Base-by-base conservation (phyloP, 163 green algal species). In the Coccomyxa subellipsoidea region DNA sequence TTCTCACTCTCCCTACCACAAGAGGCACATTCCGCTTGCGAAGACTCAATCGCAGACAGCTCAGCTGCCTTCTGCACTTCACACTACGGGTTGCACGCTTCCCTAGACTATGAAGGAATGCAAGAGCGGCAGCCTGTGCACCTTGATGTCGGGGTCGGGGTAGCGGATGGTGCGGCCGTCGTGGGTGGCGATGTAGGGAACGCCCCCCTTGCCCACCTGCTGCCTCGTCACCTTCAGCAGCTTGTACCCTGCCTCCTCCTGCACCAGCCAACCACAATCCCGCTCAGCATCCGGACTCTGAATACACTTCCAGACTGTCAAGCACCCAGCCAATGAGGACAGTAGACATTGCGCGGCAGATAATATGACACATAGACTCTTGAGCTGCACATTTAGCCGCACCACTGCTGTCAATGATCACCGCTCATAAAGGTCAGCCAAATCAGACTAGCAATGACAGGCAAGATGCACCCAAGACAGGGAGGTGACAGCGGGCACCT, bases 141-240 rank as follows among this genome's bases (percentile, higher is more conserved):
- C 93, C 92, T 98, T 98, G 90, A 99, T 95, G 72, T 98, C 90
- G 32, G 97, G 97, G 89, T 99, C 97, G 15, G 97, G 96, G 92
- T 98, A 99, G 87, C 97, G 95, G 79, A 99, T 93, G 82, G 97
- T 99, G 88, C 97, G 92, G 84, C 96, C 96, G 87, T 99, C 97
- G 87, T 99, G 95, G 76, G 95, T 98, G 78, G 84, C 90, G 77
- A 99, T 91, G 92, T 95, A 98, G 53, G 97, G 97, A 35, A 99
- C 90, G 87, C 90, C 94, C 84, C 94, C 95, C 90, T 98, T 96
- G 85, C 97, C 96, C 79, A 98, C 90, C 85, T 95, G 87, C 82
- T 94, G 32, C 54, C 87, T 84, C 77, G 82, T 90, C 69, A 96
- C 96, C 89, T 98, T 97, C 94, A 94, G 97, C 85, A 99, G 94